Conservation (phyloP, 305 asterid species). For the Andrographis paniculata region DNA sequence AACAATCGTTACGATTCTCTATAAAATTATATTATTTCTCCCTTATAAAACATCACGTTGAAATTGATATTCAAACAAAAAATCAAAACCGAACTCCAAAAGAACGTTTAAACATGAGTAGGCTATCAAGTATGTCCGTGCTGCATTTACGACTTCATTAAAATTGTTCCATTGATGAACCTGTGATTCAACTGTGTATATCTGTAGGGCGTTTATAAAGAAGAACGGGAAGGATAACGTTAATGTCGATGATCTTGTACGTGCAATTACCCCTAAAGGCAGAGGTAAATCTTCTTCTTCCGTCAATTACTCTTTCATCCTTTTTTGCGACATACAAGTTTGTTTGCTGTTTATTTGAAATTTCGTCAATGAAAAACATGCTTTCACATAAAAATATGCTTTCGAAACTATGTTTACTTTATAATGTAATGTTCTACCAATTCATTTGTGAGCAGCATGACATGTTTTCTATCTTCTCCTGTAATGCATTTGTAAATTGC, state of each 20-base stretch:
- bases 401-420: neutral
- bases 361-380: no score
- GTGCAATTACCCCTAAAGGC: constrained; percentile 48
- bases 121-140: neutral
- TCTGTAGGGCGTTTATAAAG: constrained; percentile 33
- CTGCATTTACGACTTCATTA: constrained; percentile 8
- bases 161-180: neutral
- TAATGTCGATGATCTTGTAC: constrained; percentile 43
- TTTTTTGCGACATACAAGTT: neutral
- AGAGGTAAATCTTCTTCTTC: constrained; percentile 29
- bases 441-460: neutral
- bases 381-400: no score
- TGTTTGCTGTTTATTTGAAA: neutral
- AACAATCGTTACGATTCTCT: no score
- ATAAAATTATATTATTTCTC: no score
- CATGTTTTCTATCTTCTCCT: neutral
- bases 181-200: neutral
- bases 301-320: neutral
- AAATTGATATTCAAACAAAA: no score
- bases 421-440: neutral
- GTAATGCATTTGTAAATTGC: constrained; percentile 16
- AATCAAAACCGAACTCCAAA: no score
- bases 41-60: no score
- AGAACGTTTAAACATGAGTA: no score
- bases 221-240: constrained; percentile 42